These are phyloP conservation scores for Leccinum fuscescens DNA, from an alignment of 1,284 basidiomycete genomes.

Conservation along the genomic window DNA sequence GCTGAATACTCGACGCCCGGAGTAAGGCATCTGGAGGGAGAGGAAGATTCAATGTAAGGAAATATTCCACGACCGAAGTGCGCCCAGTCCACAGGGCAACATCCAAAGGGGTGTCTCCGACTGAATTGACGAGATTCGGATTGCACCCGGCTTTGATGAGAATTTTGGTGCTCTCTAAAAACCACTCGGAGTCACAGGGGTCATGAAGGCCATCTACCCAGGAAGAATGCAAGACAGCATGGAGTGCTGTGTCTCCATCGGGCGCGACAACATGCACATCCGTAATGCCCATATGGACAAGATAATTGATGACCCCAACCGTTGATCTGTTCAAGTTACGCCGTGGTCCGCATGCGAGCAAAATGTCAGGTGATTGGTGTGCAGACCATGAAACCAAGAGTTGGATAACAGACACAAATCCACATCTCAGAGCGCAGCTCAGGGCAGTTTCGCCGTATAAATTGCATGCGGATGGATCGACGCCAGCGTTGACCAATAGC, in stretches of 20 bases:
- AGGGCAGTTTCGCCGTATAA: neutral
- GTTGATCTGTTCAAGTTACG: neutral
- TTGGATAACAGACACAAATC: neutral
- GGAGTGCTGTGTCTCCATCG: slow-evolving; percentile 3
- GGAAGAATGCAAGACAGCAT: neutral
- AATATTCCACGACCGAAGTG: neutral
- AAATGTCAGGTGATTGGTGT: neutral
- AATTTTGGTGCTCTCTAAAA: slow-evolving; percentile 1
- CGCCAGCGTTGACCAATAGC: neutral
- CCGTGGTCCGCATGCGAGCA: neutral
- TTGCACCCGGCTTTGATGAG: neutral
- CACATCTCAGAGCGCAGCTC: neutral
- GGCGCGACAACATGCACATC: neutral
- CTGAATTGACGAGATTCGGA: neutral
- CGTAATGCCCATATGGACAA: neutral
- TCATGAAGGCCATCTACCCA: no score
- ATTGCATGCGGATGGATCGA: neutral
- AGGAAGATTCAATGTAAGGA: neutral
- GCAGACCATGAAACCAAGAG: neutral
- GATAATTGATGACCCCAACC: neutral
- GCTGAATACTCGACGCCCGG: neutral
- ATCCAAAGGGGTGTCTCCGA: slow-evolving; percentile 4
- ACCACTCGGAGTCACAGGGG: neutral
- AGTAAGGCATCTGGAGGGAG: slow-evolving; percentile 1
- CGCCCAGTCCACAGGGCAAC: neutral